Evolutionary conservation across 164 flowering plant species (phyloP).

Genomic region (Annona squamosa): DNA sequence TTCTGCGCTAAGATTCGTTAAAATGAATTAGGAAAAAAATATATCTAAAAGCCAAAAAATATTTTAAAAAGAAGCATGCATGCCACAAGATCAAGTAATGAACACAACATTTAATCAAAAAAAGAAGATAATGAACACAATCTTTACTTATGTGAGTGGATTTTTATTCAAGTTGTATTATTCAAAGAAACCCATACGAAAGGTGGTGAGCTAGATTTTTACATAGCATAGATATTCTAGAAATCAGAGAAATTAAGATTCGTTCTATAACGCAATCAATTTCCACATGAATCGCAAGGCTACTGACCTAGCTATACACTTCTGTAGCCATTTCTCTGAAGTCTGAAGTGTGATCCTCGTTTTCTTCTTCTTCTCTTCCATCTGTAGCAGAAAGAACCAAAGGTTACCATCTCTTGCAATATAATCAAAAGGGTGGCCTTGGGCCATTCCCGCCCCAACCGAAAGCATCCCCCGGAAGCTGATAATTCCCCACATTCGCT

Average conservation of each 20-base stretch:
- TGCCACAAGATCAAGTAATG: not conserved
- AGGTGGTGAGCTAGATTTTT: conserved; percentile 4
- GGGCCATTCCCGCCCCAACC: conserved; percentile 38
- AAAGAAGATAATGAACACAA: not conserved
- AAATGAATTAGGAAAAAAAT: not conserved
- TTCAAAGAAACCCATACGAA: not conserved
- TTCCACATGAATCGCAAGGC: conserved; percentile 6
- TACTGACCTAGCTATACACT: conserved; percentile 6
- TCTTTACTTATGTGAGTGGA: not conserved
- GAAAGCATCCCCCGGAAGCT: conserved; percentile 31
- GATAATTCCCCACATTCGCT: conserved; percentile 21
- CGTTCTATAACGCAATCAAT: not conserved
- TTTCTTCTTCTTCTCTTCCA: not conserved
- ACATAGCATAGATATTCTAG: conserved; percentile 2
- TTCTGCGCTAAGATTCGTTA: conserved; percentile 7
- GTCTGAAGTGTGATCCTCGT: no score
- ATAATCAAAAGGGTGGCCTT: conserved; percentile 34
- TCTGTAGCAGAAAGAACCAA: not conserved
- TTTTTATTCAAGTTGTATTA: not conserved
- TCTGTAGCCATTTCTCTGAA: not conserved
- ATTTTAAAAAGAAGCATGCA: not conserved
- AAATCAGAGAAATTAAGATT: conserved; percentile 3
- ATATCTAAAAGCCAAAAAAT: not conserved
- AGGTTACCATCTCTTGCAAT: not conserved
- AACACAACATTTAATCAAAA: not conserved